Evolutionary conservation across 768 basidiomycete species (phyloP).

Genomic region (Lyophyllum atratum): DNA sequence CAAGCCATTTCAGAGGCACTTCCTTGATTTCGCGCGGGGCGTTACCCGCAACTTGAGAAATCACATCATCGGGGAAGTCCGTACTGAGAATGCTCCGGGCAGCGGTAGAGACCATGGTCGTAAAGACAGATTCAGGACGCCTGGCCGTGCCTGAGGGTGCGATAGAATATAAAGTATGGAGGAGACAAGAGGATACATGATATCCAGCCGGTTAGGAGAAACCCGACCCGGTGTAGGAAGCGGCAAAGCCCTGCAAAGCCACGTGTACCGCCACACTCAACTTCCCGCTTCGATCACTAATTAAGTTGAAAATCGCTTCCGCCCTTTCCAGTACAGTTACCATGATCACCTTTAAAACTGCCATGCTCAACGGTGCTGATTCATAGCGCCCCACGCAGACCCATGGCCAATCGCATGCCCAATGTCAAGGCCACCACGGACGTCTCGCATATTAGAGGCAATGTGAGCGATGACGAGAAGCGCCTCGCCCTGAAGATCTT

Average conservation of each 20-base stretch:
- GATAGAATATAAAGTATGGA: background rate
- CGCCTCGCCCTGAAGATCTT: constrained; percentile 33
- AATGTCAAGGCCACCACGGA: constrained; percentile 18
- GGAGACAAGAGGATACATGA: background rate
- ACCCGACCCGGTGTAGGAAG: background rate
- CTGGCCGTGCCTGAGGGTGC: background rate
- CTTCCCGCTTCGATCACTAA: constrained; percentile 13
- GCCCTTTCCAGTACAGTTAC: background rate
- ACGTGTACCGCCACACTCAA: constrained; percentile 10
- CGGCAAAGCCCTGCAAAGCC: background rate
- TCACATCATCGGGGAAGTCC: constrained; percentile 23
- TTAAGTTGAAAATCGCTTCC: constrained; percentile 4
- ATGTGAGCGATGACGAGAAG: constrained; percentile 40
- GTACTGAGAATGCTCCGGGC: constrained; percentile 15
- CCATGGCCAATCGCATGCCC: constrained; percentile 1
- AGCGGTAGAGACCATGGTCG: background rate
- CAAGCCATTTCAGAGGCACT: constrained; percentile 38
- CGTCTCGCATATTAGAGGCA: constrained; percentile 38
- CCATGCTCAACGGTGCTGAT: background rate
- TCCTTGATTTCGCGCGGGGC: constrained; percentile 37
- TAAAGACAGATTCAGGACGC: background rate
- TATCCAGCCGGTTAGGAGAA: background rate
- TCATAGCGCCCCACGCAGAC: background rate
- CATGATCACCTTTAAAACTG: background rate
- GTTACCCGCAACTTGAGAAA: constrained; percentile 34